Evolutionary conservation across 1,284 basidiomycete genomes (phyloP), one percentile per base, ranked within the genome.

Genomic region (Tremellales sp.): DNA sequence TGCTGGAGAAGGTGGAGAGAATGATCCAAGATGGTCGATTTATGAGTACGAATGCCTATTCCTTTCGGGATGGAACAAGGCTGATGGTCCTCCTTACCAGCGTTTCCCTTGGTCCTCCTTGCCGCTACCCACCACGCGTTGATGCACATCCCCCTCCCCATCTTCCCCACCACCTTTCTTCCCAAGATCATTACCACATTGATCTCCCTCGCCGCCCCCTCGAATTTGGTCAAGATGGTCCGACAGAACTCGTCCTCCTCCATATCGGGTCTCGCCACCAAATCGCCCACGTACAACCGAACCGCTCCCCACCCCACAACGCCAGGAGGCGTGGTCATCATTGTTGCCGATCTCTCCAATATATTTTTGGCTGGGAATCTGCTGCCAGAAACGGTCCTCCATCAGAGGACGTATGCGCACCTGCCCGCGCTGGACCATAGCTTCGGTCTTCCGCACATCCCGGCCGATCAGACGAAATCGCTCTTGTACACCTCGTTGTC

Each of bases 291-390:
- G n/a, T 25, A 35, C 9, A 48, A 43, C 16, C 56, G 53, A 24
- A 54, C 54, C 7, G 58, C 63, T 5, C 54, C 60, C 9, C 61
- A 69, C 43, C 65, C 66, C 1, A 34, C 39, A 2, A 58, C 60
- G 2, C 62, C 63, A 8, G 57, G 55, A 12, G 58, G 54, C 8
- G 57, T 65, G 13, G 63, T 65, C 27, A 51, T 63, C 36, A 46
- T 61, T 38, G 61, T 66, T 7, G 50, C 61, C 3, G 67, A 70
- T 42, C 60, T 64, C 13, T 39, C 53, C 24, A 65, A 64, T 47
- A 56, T 64, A n/a, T 35, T 70, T n/a, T 53, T 70, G 3, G 58
- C 60, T 4, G 56, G 53, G 25, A 45, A 56, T n/a, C 50, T 66
- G 24, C 53, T 60, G 5, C 57, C 61, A n/a, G 37, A 28, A 4